These are phyloP conservation scores for Furcasterigmium furcatum DNA, from an alignment of 2,329 filamentous ascomycete species.

Conservation along the genomic window DNA sequence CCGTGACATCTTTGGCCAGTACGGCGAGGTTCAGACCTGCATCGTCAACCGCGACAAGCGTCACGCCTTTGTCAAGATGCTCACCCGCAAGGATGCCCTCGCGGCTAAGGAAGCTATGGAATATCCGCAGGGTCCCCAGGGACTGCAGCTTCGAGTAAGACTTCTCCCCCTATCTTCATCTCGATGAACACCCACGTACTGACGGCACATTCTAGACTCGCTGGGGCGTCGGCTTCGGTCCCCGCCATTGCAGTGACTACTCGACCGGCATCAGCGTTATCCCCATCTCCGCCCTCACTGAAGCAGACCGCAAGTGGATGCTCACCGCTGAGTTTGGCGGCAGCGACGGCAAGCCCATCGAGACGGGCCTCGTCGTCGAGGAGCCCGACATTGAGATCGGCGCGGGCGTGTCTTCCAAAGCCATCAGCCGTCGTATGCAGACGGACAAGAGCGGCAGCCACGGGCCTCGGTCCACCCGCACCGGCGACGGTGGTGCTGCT, in stretches of 20 bases:
- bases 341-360: constrained; percentile 78
- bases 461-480: constrained; percentile 60
- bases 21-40: constrained; percentile 89
- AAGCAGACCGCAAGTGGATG: constrained; percentile 97
- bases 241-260: constrained; percentile 96
- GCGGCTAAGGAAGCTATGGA: constrained; percentile 86
- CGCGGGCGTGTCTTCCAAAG: constrained; percentile 94
- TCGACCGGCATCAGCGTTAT: constrained; percentile 88
- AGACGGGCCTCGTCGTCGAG: constrained; percentile 83
- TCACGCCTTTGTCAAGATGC: constrained; percentile 99
- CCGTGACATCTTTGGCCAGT: constrained; percentile 74
- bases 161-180: neutral
- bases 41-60: constrained; percentile 98
- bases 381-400: constrained; percentile 99
- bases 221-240: constrained; percentile 97
- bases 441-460: constrained; percentile 64
- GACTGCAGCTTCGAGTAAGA: constrained; percentile 70
- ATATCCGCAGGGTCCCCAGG: constrained; percentile 61
- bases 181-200: neutral
- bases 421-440: constrained; percentile 66
- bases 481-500: constrained; percentile 34
- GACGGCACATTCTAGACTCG: constrained; percentile 58
- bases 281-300: constrained; percentile 86
- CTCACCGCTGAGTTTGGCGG: constrained; percentile 90
- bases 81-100: constrained; percentile 81